phyloP scores from a whole-genome alignment of 2,329 filamentous ascomycete species.

The Ophiobolus disseminans region DNA sequence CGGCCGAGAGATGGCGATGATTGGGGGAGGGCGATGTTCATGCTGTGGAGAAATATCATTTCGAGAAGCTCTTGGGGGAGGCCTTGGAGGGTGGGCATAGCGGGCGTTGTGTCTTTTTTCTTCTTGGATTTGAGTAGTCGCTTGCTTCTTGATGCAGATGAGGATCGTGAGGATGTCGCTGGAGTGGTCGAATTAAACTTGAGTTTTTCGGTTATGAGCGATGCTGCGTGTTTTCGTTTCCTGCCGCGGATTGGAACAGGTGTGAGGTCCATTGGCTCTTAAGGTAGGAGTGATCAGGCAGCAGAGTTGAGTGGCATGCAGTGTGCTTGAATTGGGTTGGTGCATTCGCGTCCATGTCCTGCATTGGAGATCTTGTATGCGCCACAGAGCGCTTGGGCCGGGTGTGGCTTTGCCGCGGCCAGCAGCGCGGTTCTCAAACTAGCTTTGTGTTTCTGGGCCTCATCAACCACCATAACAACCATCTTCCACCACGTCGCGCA shows the following conservation, averaged over 20 bases:
- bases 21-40: constrained; percentile 44
- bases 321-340: constrained; percentile 25
- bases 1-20: constrained; percentile 38
- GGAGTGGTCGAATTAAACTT: constrained; percentile 3
- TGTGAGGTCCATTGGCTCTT: constrained; percentile 40
- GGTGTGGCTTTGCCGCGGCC: constrained; percentile 36
- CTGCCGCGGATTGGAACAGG: constrained; percentile 44
- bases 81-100: constrained; percentile 43
- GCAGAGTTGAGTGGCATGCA: constrained; percentile 27
- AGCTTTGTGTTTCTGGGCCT: constrained; percentile 27
- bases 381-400: constrained; percentile 24
- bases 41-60: constrained; percentile 45
- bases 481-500: constrained; percentile 6
- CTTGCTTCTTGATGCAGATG: constrained; percentile 14
- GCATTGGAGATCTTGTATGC: constrained; percentile 11
- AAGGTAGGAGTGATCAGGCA: constrained; percentile 32
- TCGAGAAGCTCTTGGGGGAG: constrained; percentile 46
- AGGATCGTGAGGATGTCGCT: constrained; percentile 6
- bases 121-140: constrained; percentile 25
- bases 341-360: constrained; percentile 14
- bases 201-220: constrained; percentile 6
- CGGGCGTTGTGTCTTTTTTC: constrained; percentile 16
- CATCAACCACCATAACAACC: constrained; percentile 31
- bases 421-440: constrained; percentile 6
- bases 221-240: constrained; percentile 29